Percentiles rank a stretch among this genome's conserved stretches.
These are phyloP conservation scores for Saccharomyces paradoxus DNA, from an alignment of 805 yeast species.

Conservation along the genomic window DNA sequence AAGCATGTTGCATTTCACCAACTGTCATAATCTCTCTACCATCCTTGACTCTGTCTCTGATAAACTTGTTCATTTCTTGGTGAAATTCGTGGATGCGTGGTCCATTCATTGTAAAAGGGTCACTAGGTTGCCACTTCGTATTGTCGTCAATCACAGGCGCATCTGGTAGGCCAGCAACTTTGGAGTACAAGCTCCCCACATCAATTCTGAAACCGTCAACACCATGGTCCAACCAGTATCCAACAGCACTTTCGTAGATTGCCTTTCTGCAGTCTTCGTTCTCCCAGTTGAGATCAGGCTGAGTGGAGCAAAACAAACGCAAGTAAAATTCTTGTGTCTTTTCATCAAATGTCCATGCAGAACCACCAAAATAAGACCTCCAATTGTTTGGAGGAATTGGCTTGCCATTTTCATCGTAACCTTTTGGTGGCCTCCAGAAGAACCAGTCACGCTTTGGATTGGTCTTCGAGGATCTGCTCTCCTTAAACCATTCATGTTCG, in stretches of 20 bases:
- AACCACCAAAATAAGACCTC: slow-evolving; percentile 43
- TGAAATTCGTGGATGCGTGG: slow-evolving; percentile 53
- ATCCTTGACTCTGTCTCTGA: slow-evolving; percentile 30
- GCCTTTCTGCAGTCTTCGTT: slow-evolving; percentile 29
- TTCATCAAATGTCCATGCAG: slow-evolving; percentile 52
- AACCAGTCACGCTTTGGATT: slow-evolving; percentile 56
- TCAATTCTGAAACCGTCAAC: slow-evolving; percentile 54
- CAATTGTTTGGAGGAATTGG: slow-evolving; percentile 54
- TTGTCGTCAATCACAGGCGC: slow-evolving; percentile 41
- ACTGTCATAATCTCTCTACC: slow-evolving; percentile 49
- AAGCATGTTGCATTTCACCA: slow-evolving; percentile 44
- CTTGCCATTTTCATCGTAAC: slow-evolving; percentile 38
- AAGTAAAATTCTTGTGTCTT: slow-evolving; percentile 46
- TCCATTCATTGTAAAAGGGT: slow-evolving; percentile 33
- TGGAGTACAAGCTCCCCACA: slow-evolving; percentile 45
- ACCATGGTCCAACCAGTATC: slow-evolving; percentile 48
- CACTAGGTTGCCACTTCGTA: slow-evolving; percentile 34
- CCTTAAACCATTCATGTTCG: slow-evolving; percentile 51
- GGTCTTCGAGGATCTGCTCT: slow-evolving; percentile 41
- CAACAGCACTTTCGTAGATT: slow-evolving; percentile 39
- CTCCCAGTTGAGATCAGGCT: slow-evolving; percentile 59
- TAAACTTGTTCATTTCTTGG: slow-evolving; percentile 37
- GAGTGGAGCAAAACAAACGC: slow-evolving; percentile 44
- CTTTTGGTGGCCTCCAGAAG: slow-evolving; percentile 46
- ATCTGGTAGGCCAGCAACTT: slow-evolving; percentile 38